Evolutionary conservation across 2,329 filamentous ascomycete species (phyloP), one percentile per base, ranked within the genome.

Genomic region (Phialophora expanda): DNA sequence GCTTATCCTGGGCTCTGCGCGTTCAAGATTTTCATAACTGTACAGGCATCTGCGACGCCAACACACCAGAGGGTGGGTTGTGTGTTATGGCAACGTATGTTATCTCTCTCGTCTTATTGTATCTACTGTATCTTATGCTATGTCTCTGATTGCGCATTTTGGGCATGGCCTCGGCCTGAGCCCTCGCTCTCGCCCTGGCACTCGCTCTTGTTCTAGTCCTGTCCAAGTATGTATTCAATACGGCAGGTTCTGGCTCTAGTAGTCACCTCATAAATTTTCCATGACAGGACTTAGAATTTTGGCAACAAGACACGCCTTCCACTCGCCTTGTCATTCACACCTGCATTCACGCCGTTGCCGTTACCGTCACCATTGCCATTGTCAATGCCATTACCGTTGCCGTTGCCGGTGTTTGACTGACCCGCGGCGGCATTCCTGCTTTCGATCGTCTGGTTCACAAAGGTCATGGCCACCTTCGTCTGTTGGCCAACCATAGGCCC

Each of bases 401-500:
- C 11, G 63, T 7, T n/a, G 17, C 38, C 38, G 17, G 17, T 8
- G 38, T 6, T 41, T 41, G 38, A 1, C 5, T 41, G 38, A n/a
- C 38, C 38, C 38, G 38, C 56, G 4, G 64, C 65, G n/a, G 62
- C 65, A 50, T 51, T 67, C 53, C 62, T 53, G 53, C 65, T 65
- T 30, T 63, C 65, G 11, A 69, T 69, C 8, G 67, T 69, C 51
- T 67, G 65, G 53, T 69, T 69, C 32, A 69, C 65, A 50, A 69
- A 69, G 12, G 65, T 69, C 60, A 67, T 69, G 26, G 64, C 54
- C 11, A 64, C 64, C 61, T 64, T 64, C 24, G 32, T 62, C 50
- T 66, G 66, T 53, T 61, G 60, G 51, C 64, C 64, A 17, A 66
- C 41, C 7, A 56, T 44, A 26, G 48, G n/a, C 20, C 30, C 48